phyloP scores from a whole-genome alignment of 371 early-diverging fungal species.

The Mortierella sp. region DNA sequence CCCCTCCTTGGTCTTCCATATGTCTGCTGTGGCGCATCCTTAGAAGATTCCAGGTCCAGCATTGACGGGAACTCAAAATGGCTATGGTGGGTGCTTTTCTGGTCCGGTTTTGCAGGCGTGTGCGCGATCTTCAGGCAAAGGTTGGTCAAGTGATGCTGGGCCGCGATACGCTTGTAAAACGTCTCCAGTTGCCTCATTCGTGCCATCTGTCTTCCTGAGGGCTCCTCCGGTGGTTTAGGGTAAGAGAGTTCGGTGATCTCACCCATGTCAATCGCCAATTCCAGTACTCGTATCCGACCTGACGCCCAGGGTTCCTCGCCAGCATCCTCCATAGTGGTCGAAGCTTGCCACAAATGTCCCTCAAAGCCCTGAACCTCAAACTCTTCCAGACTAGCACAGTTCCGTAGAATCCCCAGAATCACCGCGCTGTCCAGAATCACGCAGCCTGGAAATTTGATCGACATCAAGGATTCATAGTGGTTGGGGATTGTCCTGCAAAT shows the following conservation, averaged over 20 bases:
- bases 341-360: background rate
- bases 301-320: background rate
- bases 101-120: background rate
- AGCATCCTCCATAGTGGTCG: background rate
- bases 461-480: background rate
- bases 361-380: background rate
- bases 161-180: background rate
- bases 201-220: background rate
- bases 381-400: background rate
- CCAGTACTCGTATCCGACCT: background rate
- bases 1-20: background rate
- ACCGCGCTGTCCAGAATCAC: background rate
- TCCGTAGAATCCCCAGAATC: background rate
- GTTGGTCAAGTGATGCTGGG: background rate
- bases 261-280: background rate
- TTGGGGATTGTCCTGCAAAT: background rate
- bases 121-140: background rate
- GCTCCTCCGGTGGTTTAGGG: background rate
- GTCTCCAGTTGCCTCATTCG: background rate
- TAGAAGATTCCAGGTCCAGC: background rate
- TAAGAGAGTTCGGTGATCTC: background rate
- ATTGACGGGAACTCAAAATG: background rate
- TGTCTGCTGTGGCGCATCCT: background rate
- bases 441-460: background rate
- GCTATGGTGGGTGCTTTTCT: too few relatives aligned